Percentiles rank a stretch among this genome's conserved stretches.
Evolutionary conservation across 1,284 basidiomycete species (phyloP).

Genomic region (Kwoniella shivajii): DNA sequence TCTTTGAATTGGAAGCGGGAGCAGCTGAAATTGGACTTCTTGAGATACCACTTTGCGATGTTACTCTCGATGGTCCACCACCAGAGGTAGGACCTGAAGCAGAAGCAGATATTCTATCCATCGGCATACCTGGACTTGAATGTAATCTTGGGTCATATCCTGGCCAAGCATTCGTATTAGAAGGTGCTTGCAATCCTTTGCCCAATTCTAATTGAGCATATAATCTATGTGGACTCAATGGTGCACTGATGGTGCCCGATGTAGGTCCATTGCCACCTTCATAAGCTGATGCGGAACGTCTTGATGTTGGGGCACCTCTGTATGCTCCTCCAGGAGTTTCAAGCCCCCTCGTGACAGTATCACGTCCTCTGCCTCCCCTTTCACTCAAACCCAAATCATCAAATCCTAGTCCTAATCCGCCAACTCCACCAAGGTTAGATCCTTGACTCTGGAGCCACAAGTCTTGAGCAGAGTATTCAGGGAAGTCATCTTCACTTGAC

Average conservation of each 20-base stretch:
- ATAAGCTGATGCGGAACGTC: constrained; percentile 31
- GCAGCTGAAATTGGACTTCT: constrained; percentile 3
- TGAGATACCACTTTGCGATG: constrained; percentile 4
- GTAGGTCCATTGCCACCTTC: constrained; percentile 33
- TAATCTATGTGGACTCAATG: constrained; percentile 48
- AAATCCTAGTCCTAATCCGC: constrained; percentile 31
- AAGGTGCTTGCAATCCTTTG: constrained; percentile 26
- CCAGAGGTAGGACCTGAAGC: too few relatives aligned
- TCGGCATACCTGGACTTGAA: constrained; percentile 29
- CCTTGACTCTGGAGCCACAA: constrained; percentile 51
- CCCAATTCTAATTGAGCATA: constrained; percentile 51
- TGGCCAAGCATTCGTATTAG: constrained; percentile 29
- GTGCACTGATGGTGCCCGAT: constrained; percentile 51
- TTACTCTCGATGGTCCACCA: constrained; percentile 2
- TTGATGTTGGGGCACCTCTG: constrained; percentile 14
- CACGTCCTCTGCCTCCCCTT: constrained; percentile 28
- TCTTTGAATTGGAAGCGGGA: neutral
- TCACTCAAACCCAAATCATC: constrained; percentile 19
- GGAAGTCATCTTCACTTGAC: constrained; percentile 25
- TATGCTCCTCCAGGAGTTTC: constrained; percentile 33
- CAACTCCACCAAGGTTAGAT: constrained; percentile 41
- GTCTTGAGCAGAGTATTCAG: constrained; percentile 46
- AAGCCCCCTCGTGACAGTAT: constrained; percentile 33
- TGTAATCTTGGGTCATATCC: constrained; percentile 33
- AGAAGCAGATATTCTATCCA: constrained; percentile 16